phyloP scores from a whole-genome alignment of 768 basidiomycete genomes.

The Dentipellis fragilis region DNA sequence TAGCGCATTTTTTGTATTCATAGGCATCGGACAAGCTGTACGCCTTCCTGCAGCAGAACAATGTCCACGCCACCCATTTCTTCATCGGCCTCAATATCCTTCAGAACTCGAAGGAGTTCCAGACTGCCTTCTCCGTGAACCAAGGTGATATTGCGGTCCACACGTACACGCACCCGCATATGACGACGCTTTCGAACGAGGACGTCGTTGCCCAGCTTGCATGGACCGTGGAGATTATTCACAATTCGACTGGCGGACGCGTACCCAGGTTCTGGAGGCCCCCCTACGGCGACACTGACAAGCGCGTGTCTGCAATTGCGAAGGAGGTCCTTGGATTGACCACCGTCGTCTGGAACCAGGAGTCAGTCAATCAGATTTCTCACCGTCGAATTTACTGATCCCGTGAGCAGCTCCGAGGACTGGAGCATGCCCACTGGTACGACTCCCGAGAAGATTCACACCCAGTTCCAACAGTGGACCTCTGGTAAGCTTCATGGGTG shows the following conservation, averaged over 20 bases:
- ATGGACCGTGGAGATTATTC: slow-evolving; percentile 72
- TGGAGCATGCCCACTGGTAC: slow-evolving; percentile 53
- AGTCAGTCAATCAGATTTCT: slow-evolving; percentile 9
- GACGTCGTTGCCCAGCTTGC: slow-evolving; percentile 70
- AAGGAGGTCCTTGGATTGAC: slow-evolving; percentile 75
- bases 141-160: slow-evolving; percentile 36
- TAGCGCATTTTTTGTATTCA: not conserved
- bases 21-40: slow-evolving; percentile 24
- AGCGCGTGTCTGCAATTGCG: slow-evolving; percentile 78
- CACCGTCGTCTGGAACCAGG: slow-evolving; percentile 71
- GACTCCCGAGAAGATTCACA: slow-evolving; percentile 24
- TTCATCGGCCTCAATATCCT: slow-evolving; percentile 36
- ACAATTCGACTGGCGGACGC: slow-evolving; percentile 70
- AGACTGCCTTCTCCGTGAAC: slow-evolving; percentile 20
- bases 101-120: slow-evolving; percentile 22
- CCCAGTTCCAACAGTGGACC: slow-evolving; percentile 7
- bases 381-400: not conserved
- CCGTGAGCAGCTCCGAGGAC: slow-evolving; percentile 51
- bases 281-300: slow-evolving; percentile 79
- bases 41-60: slow-evolving; percentile 28
- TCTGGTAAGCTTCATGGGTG: not conserved
- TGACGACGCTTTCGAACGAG: slow-evolving; percentile 65
- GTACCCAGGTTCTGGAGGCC: slow-evolving; percentile 80
- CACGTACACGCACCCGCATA: slow-evolving; percentile 70
- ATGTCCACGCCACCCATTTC: slow-evolving; percentile 33